These are phyloP conservation scores for Teunomyces barrocoloradensis DNA, from an alignment of 805 yeast species.

Conservation along the genomic window DNA sequence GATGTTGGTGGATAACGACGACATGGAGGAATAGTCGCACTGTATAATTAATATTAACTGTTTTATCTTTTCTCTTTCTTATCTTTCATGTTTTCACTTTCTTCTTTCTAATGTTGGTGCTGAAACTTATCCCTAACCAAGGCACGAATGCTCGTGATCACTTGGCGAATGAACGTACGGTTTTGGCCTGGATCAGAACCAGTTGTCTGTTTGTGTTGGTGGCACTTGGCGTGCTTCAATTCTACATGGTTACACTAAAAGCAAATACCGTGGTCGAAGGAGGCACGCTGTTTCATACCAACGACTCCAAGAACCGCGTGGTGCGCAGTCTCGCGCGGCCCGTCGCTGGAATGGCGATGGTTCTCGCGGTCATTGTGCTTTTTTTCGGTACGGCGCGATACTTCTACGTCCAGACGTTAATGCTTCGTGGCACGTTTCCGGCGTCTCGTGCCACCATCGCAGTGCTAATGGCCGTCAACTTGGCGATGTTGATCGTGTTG, in stretches of 20 bases:
- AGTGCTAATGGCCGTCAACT: constrained; percentile 16
- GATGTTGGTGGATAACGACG: constrained; percentile 47
- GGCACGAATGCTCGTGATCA: constrained; percentile 41
- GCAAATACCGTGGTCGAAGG: constrained; percentile 5
- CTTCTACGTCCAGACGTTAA: constrained; percentile 22
- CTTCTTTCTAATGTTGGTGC: background rate
- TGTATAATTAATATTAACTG: constrained; percentile 3
- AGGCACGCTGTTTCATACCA: background rate
- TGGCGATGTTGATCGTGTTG: constrained; percentile 18
- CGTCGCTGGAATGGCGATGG: constrained; percentile 15
- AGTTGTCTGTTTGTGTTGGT: constrained; percentile 21
- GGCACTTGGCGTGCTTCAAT: constrained; percentile 23
- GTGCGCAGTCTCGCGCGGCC: constrained; percentile 12
- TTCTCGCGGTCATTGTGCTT: constrained; percentile 15
- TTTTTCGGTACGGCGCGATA: constrained; percentile 24
- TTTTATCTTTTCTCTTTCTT: background rate
- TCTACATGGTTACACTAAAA: constrained; percentile 18
- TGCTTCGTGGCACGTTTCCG: constrained; percentile 22
- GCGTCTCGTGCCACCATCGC: constrained; percentile 19
- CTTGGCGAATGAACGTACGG: constrained; percentile 34
- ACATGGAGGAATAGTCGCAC: constrained; percentile 14
- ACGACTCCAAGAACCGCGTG: background rate
- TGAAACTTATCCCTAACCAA: constrained; percentile 14
- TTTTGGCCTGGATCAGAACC: constrained; percentile 30
- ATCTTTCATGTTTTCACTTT: background rate